A percentile compares a stretch with the other conserved stretches of the same genome.
These are phyloP conservation scores for Backusella mclennaniae DNA, from an alignment of 192 early-diverging fungal genomes.

Conservation along the genomic window DNA sequence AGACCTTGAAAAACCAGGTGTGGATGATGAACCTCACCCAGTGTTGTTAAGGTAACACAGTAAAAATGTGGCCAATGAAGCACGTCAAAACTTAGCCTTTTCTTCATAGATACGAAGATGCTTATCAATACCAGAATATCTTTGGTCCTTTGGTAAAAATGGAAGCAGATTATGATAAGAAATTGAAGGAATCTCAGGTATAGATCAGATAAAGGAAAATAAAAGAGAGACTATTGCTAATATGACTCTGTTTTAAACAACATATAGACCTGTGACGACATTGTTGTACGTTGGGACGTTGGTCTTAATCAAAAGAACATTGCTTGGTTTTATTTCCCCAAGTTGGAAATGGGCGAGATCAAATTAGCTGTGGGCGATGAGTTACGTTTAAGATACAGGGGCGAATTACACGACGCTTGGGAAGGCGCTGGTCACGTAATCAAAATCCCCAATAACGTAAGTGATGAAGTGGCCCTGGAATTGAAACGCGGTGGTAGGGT, in stretches of 20 bases:
- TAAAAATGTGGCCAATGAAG: neutral
- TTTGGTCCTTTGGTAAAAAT: slow-evolving; percentile 94
- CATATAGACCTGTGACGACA: slow-evolving; percentile 83
- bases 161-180: slow-evolving; percentile 64
- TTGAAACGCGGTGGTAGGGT: slow-evolving; percentile 65
- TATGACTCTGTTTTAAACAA: neutral
- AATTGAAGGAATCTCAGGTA: slow-evolving; percentile 51
- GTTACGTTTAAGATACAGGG: slow-evolving; percentile 82
- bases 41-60: slow-evolving; percentile 66
- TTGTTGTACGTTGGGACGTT: slow-evolving; percentile 97
- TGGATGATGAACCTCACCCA: slow-evolving; percentile 82
- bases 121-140: slow-evolving; percentile 95
- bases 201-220: slow-evolving; percentile 1
- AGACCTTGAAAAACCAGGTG: slow-evolving; percentile 78
- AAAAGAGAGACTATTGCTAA: neutral
- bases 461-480: slow-evolving; percentile 96
- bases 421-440: slow-evolving; percentile 89
- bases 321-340: slow-evolving; percentile 92
- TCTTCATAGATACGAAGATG: slow-evolving; percentile 81
- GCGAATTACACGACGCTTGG: slow-evolving; percentile 84
- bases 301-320: slow-evolving; percentile 90
- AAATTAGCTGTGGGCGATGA: slow-evolving; percentile 94
- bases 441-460: slow-evolving; percentile 91
- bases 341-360: slow-evolving; percentile 88
- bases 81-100: no score